Conservation (phyloP, 2,329 filamentous ascomycete genomes). For the Penicillium freii region DNA sequence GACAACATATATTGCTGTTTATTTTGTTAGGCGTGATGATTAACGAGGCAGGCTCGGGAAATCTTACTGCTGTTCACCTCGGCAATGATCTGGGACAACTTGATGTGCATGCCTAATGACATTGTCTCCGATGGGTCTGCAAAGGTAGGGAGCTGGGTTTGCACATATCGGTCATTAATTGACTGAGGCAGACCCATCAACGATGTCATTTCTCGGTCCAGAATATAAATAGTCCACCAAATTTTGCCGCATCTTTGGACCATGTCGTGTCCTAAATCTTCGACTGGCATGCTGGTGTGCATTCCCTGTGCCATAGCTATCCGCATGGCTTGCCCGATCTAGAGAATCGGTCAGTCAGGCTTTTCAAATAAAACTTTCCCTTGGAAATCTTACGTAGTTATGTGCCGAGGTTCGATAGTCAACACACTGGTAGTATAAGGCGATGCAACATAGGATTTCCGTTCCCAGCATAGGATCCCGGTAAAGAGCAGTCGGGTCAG, state of each 20-base stretch:
- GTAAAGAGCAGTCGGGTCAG: conserved; percentile 43
- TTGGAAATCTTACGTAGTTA: conserved; percentile 46
- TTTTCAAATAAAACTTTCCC: conserved; percentile 42
- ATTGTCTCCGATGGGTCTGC: conserved; percentile 39
- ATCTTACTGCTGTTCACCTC: conserved; percentile 47
- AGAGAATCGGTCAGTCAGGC: conserved; percentile 40
- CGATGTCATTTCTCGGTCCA: conserved; percentile 56
- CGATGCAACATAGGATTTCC: conserved; percentile 50
- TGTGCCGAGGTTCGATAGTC: conserved; percentile 52
- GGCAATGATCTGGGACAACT: conserved; percentile 46
- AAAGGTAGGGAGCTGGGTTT: conserved; percentile 48
- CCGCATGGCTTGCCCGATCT: conserved; percentile 57
- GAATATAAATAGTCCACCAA: conserved; percentile 57
- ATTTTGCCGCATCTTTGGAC: conserved; percentile 52
- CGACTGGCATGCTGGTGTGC: conserved; percentile 53
- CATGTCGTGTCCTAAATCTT: conserved; percentile 45
- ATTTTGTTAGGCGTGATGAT: not conserved
- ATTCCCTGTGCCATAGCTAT: conserved; percentile 53
- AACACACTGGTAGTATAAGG: conserved; percentile 53
- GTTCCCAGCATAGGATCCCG: conserved; percentile 48
- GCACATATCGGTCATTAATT: conserved; percentile 53
- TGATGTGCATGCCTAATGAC: conserved; percentile 48
- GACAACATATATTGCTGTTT: conserved; percentile 44
- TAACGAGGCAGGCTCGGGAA: accelerated
- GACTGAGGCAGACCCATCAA: conserved; percentile 54